These are phyloP conservation scores for Rhododendron molle DNA, from an alignment of 148 eudicot genomes.

Conservation along the genomic window DNA sequence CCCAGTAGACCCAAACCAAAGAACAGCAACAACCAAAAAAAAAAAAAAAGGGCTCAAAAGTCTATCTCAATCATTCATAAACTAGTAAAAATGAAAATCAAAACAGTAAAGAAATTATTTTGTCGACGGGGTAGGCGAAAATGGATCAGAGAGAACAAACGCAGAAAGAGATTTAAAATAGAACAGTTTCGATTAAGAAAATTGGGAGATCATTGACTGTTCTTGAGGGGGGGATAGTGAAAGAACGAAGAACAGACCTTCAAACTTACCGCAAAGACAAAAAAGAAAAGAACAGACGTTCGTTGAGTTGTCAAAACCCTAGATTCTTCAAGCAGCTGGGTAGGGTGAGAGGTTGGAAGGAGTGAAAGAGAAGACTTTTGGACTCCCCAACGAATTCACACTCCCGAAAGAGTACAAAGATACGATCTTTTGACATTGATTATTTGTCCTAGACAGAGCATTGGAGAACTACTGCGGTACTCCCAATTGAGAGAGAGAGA, in stretches of 20 bases:
- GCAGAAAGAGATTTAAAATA: neutral
- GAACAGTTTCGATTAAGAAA: neutral
- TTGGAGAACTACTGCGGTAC: neutral
- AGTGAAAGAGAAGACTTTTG: constrained; percentile 51
- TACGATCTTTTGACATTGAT: constrained; percentile 16
- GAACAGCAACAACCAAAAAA: neutral
- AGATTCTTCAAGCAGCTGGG: constrained; percentile 32
- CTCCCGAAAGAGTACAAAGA: constrained; percentile 24
- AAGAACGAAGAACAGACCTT: constrained; percentile 40
- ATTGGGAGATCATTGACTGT: neutral
- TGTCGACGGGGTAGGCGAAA: constrained; percentile 1
- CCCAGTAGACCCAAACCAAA: constrained; percentile 1
- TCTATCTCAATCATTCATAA: constrained; percentile 9
- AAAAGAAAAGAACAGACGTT: neutral
- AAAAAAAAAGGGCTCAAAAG: neutral
- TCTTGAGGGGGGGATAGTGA: neutral
- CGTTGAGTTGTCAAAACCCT: constrained; percentile 37
- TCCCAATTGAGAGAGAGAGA: neutral
- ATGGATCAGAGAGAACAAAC: constrained; percentile 10
- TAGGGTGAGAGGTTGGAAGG: constrained; percentile 19
- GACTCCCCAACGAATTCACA: constrained; percentile 26
- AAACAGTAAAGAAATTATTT: neutral
- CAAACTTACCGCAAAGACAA: neutral
- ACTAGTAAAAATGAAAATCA: neutral
- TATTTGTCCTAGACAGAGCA: neutral